Evolutionary conservation across 257 asterid genomes (phyloP).

Genomic region (Plectranthus barbatus): DNA sequence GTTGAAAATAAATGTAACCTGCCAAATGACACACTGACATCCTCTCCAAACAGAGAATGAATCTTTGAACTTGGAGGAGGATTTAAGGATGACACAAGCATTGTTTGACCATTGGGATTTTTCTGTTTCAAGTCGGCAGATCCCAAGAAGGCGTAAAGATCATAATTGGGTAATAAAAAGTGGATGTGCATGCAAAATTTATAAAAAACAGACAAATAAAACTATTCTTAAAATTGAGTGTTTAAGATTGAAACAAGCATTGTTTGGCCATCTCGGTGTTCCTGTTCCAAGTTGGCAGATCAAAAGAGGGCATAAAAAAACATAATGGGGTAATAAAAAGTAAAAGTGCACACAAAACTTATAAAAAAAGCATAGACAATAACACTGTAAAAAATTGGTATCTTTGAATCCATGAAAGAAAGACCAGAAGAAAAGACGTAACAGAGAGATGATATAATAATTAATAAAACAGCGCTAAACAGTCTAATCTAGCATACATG

Average conservation of each 20-base stretch:
- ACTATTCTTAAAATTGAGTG: constrained; percentile 81
- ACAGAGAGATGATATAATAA: background rate
- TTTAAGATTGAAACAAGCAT: constrained; percentile 79
- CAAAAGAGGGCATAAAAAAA: constrained; percentile 2
- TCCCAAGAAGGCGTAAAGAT: constrained; percentile 4
- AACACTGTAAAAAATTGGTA: background rate
- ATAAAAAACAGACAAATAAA: constrained; percentile 87
- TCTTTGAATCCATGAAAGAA: background rate
- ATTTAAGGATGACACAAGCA: constrained; percentile 80
- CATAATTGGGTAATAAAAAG: constrained; percentile 2
- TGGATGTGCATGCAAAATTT: constrained; percentile 9
- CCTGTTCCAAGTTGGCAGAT: constrained; percentile 35
- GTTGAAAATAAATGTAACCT: constrained; percentile 33
- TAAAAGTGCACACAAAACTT: background rate
- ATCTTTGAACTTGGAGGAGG: constrained; percentile 64
- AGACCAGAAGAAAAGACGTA: background rate
- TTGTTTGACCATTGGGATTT: constrained; percentile 82
- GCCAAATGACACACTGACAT: constrained; percentile 92
- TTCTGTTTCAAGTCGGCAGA: constrained; percentile 35
- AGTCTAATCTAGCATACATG: too few species aligned
- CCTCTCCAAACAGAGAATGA: constrained; percentile 72
- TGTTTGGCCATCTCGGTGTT: constrained; percentile 80
- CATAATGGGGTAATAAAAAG: background rate
- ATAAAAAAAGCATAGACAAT: background rate
- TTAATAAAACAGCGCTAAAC: background rate